Percentiles rank a stretch among this genome's conserved stretches.
Evolutionary conservation across 495 filamentous ascomycete species (phyloP).

Genomic region (Elaphomyces granulatus): DNA sequence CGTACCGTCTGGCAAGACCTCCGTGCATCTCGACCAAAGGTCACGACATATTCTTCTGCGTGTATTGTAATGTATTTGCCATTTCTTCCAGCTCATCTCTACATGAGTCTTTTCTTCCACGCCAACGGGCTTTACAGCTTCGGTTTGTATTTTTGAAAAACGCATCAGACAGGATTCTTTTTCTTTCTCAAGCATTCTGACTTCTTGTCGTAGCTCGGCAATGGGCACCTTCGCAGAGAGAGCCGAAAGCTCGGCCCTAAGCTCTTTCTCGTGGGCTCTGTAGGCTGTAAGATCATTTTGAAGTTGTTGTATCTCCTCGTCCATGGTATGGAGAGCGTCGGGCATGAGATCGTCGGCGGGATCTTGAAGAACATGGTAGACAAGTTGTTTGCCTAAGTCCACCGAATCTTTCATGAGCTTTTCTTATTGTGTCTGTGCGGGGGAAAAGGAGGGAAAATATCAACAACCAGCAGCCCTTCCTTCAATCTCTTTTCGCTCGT

Average conservation of each 20-base stretch:
- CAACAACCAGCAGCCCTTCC: constrained; percentile 22
- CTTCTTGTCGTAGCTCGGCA: constrained; percentile 32
- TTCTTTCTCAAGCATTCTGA: constrained; percentile 33
- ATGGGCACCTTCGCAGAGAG: constrained; percentile 38
- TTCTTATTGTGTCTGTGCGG: not conserved
- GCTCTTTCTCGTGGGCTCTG: constrained; percentile 37
- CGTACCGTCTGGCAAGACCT: constrained; percentile 32
- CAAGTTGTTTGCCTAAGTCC: constrained; percentile 42
- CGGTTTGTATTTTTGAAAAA: constrained; percentile 25
- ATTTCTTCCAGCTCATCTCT: constrained; percentile 36
- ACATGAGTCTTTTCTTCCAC: constrained; percentile 33
- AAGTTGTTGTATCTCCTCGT: constrained; percentile 35
- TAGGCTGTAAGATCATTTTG: constrained; percentile 33
- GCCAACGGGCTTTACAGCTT: constrained; percentile 28
- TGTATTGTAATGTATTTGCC: constrained; percentile 29
- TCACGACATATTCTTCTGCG: constrained; percentile 40
- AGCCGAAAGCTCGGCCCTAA: constrained; percentile 32
- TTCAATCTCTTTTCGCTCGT: constrained; percentile 44
- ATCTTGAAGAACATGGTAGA: constrained; percentile 47
- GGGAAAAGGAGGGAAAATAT: not conserved
- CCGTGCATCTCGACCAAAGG: constrained; percentile 35
- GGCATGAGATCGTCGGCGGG: constrained; percentile 27
- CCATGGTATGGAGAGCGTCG: constrained; percentile 32
- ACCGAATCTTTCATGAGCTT: constrained; percentile 1
- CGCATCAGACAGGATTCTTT: constrained; percentile 25